Percentiles rank a stretch among this genome's conserved stretches.
Conservation (phyloP, 2,329 filamentous ascomycete genomes). For the Ophiocordyceps robertsii region DNA sequence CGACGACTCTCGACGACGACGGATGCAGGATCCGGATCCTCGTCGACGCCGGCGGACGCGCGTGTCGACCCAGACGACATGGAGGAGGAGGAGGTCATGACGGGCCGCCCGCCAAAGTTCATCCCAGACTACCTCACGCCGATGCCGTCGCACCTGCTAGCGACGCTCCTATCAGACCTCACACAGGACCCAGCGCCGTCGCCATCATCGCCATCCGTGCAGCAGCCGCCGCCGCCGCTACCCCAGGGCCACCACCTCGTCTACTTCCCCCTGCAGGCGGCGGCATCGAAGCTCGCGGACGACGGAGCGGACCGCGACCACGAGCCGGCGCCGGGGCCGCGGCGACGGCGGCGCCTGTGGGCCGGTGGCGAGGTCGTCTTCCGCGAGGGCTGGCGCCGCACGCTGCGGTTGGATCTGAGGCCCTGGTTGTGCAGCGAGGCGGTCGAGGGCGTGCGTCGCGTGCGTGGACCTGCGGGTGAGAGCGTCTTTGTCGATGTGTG, state of each 20-base stretch:
- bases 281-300: conserved; percentile 47
- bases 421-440: conserved; percentile 30
- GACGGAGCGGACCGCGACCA: conserved; percentile 81
- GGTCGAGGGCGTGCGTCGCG: conserved; percentile 22
- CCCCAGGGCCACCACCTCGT: conserved; percentile 68
- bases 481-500: conserved; percentile 39
- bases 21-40: no score
- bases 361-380: conserved; percentile 63
- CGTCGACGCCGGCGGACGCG: neutral
- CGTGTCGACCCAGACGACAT: conserved; percentile 2
- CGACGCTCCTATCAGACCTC: conserved; percentile 44
- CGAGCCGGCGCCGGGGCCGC: conserved; percentile 58
- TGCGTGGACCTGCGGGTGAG: conserved; percentile 16
- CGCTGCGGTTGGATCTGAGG: conserved; percentile 24
- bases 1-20: no score
- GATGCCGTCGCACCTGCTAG: conserved; percentile 51
- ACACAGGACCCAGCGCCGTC: conserved; percentile 17
- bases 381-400: conserved; percentile 13
- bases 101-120: conserved; percentile 16
- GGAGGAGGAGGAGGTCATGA: conserved; percentile 8
- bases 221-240: conserved; percentile 21
- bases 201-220: conserved; percentile 5
- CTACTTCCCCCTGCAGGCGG: conserved; percentile 67
- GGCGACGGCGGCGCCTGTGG: conserved; percentile 74
- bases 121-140: conserved; percentile 36